These are phyloP conservation scores for Trifolium fragiferum DNA, from an alignment of 306 rosid species.

Conservation along the genomic window DNA sequence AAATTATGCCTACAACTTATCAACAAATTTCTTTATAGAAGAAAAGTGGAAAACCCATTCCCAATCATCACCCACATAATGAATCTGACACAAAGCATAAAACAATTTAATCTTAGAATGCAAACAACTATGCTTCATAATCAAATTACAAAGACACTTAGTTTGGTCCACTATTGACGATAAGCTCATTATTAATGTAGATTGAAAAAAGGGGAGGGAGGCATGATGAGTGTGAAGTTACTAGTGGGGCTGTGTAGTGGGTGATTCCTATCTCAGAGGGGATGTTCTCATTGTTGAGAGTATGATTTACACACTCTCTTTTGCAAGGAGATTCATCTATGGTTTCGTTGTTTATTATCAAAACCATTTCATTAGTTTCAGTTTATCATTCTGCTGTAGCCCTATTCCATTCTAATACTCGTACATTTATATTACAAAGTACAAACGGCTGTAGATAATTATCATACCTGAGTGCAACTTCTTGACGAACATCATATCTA, in stretches of 20 bases:
- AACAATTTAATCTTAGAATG: slow-evolving; percentile 22
- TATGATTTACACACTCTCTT: too few relatives aligned
- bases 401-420: not conserved
- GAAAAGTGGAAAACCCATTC: slow-evolving; percentile 12
- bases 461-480: slow-evolving; percentile 93
- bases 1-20: slow-evolving; percentile 3
- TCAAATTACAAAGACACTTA: slow-evolving; percentile 11
- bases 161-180: too few relatives aligned
- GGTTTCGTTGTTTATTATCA: too few relatives aligned
- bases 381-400: too few relatives aligned
- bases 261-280: too few relatives aligned
- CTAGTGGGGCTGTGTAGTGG: too few relatives aligned
- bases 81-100: slow-evolving; percentile 10
- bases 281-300: too few relatives aligned
- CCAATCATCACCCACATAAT: slow-evolving; percentile 14
- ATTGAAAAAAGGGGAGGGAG: too few relatives aligned
- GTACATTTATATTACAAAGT: slow-evolving; percentile 25
- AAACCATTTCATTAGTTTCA: too few relatives aligned
- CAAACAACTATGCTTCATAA: not conserved
- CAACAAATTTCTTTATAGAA: not conserved
- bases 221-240: too few relatives aligned
- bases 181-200: too few relatives aligned
- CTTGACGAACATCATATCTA: slow-evolving; percentile 91
- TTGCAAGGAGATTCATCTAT: too few relatives aligned
- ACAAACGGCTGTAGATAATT: slow-evolving; percentile 23